Conservation (phyloP, 257 asterid genomes). For the Sherardia arvensis region DNA sequence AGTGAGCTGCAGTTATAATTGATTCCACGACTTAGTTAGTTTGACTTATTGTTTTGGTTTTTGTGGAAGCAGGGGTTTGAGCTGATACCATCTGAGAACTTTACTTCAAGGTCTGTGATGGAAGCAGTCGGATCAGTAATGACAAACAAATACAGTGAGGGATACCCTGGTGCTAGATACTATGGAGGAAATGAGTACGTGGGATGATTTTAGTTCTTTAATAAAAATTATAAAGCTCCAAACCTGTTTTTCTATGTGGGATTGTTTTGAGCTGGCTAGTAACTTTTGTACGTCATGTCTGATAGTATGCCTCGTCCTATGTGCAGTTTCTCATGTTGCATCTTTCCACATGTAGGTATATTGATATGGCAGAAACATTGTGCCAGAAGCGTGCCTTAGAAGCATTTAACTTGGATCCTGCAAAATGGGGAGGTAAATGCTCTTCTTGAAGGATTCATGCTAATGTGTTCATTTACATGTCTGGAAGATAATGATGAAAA, state of each 20-base stretch:
- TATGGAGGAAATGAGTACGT: slow-evolving; percentile 96
- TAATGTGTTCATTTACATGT: not conserved
- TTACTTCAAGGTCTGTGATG: slow-evolving; percentile 89
- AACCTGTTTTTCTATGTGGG: not conserved
- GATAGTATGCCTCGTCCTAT: not conserved
- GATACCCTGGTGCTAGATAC: slow-evolving; percentile 97
- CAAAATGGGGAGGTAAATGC: slow-evolving; percentile 89
- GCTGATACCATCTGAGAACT: slow-evolving; percentile 90
- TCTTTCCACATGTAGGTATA: slow-evolving; percentile 48
- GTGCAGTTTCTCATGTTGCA: not conserved
- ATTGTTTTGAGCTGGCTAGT: not conserved
- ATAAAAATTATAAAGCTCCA: not conserved
- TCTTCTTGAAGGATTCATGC: not conserved
- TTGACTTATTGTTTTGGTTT: not conserved
- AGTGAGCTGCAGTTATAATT: not conserved
- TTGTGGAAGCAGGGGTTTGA: slow-evolving; percentile 57
- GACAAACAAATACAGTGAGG: slow-evolving; percentile 96
- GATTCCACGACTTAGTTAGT: not conserved
- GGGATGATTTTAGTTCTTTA: not conserved
- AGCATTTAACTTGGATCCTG: slow-evolving; percentile 71
- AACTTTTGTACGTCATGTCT: not conserved
- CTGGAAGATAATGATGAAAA: not conserved
- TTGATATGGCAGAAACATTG: slow-evolving; percentile 92
- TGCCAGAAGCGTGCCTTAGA: slow-evolving; percentile 96
- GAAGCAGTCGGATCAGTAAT: slow-evolving; percentile 97